A percentile compares a stretch with the other conserved stretches of the same genome.
Conservation (phyloP, 805 yeast species). For the Lipomyces oligophaga region DNA sequence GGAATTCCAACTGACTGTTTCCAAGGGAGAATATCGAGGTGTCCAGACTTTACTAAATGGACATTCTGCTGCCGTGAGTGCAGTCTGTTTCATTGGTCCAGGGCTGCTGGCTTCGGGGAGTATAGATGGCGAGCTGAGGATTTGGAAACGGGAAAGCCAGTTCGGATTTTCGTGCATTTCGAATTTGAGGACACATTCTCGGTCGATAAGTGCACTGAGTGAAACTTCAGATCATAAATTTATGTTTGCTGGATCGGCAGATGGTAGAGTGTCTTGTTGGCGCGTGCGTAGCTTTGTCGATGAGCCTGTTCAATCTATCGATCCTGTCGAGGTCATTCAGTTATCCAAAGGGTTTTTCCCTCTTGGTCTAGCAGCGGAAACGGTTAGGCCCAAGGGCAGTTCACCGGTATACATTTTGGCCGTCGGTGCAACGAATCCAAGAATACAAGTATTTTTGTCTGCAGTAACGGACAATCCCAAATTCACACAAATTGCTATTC, state of each 20-base stretch:
- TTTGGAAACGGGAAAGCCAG: conserved; percentile 48
- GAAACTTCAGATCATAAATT: conserved; percentile 14
- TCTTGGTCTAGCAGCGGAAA: conserved; percentile 39
- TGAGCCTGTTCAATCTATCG: background rate
- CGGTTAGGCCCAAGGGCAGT: conserved; percentile 25
- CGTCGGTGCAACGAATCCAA: conserved; percentile 64
- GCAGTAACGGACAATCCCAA: background rate
- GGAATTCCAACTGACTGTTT: background rate
- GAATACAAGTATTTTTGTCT: conserved; percentile 15
- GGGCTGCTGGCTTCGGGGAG: conserved; percentile 53
- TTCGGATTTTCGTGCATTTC: background rate
- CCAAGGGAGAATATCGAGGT: conserved; percentile 40
- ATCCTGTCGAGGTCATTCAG: conserved; percentile 33
- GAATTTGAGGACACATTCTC: conserved; percentile 7
- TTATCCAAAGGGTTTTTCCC: conserved; percentile 51
- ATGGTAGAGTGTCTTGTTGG: conserved; percentile 29
- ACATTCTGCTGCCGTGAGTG: conserved; percentile 61
- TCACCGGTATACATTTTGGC: conserved; percentile 44
- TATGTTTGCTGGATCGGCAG: conserved; percentile 19
- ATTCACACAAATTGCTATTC: conserved; percentile 41
- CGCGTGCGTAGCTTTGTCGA: conserved; percentile 7
- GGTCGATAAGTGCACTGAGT: conserved; percentile 9
- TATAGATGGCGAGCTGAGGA: conserved; percentile 58
- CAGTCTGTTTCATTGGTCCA: conserved; percentile 55
- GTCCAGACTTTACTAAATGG: conserved; percentile 55